Evolutionary conservation across 2,329 filamentous ascomycete species (phyloP).

Genomic region (Reticulascus tulasneorum): DNA sequence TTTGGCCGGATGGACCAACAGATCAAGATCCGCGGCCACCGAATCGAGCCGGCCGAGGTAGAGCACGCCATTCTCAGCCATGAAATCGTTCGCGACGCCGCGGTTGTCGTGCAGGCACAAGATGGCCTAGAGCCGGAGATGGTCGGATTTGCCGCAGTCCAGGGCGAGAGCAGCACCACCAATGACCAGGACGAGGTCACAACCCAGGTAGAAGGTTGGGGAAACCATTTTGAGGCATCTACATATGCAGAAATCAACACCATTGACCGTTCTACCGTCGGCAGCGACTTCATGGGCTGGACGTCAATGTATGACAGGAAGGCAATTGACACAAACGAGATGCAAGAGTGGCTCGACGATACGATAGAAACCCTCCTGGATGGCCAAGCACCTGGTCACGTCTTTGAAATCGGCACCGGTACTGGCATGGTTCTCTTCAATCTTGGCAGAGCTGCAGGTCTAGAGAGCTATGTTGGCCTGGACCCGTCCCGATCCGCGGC

Average conservation of each 20-base stretch:
- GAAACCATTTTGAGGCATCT: slow-evolving; percentile 13
- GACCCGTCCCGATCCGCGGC: slow-evolving; percentile 19
- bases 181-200: slow-evolving; percentile 3
- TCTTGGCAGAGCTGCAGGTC: slow-evolving; percentile 7
- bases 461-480: slow-evolving; percentile 22
- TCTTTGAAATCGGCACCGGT: slow-evolving; percentile 25
- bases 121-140: slow-evolving; percentile 6
- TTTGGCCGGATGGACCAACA: slow-evolving; percentile 22
- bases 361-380: slow-evolving; percentile 18
- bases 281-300: slow-evolving; percentile 24
- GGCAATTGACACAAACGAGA: slow-evolving; percentile 20
- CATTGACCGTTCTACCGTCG: slow-evolving; percentile 9
- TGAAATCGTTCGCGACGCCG: slow-evolving; percentile 14
- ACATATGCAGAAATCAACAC: slow-evolving; percentile 12
- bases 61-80: slow-evolving; percentile 15
- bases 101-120: slow-evolving; percentile 7
- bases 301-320: slow-evolving; percentile 25
- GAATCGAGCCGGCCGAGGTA: slow-evolving; percentile 22
- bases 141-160: slow-evolving; percentile 8
- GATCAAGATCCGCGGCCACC: slow-evolving; percentile 25
- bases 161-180: neutral
- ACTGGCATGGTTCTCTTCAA: slow-evolving; percentile 27
- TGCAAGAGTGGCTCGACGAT: slow-evolving; percentile 27
- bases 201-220: slow-evolving; percentile 14
- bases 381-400: slow-evolving; percentile 6